Conservation (phyloP, 441 rosid species). For the Erysimum pusillum region DNA sequence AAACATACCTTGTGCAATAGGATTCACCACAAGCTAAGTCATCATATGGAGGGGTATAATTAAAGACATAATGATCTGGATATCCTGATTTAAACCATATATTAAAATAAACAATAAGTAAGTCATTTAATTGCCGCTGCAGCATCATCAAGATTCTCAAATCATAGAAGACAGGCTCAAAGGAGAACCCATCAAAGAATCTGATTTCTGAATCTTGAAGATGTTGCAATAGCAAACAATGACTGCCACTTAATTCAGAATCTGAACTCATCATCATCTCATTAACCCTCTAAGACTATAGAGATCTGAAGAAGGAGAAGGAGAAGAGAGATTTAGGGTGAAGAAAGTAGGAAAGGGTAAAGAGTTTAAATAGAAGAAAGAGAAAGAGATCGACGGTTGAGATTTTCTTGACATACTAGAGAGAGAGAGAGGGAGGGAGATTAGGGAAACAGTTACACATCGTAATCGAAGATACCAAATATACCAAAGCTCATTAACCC, state of each 20-base stretch:
- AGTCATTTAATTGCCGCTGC: constrained; percentile 95
- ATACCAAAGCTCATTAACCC: constrained; percentile 59
- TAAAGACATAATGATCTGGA: background rate
- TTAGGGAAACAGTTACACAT: constrained; percentile 74
- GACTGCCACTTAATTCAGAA: constrained; percentile 38
- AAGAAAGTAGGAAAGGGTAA: constrained; percentile 32
- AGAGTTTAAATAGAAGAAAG: constrained; percentile 53
- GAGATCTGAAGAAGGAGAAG: constrained; percentile 37
- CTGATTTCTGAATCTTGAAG: constrained; percentile 60
- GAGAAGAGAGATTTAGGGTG: constrained; percentile 33
- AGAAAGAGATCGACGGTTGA: constrained; percentile 51
- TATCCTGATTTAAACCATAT: background rate
- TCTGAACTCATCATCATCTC: constrained; percentile 52
- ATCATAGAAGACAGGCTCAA: constrained; percentile 49
- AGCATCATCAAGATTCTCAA: constrained; percentile 99
- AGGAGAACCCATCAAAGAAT: constrained; percentile 48
- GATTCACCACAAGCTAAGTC: constrained; percentile 7
- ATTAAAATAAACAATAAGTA: too few species aligned
- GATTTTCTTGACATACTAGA: constrained; percentile 48
- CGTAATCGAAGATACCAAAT: constrained; percentile 75
- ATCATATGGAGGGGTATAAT: background rate
- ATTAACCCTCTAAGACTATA: constrained; percentile 26
- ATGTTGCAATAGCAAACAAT: constrained; percentile 49
- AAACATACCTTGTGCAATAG: constrained; percentile 28
- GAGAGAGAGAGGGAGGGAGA: constrained; percentile 45